phyloP scores from a whole-genome alignment of 345 rosid species.

The Aegle marmelos region DNA sequence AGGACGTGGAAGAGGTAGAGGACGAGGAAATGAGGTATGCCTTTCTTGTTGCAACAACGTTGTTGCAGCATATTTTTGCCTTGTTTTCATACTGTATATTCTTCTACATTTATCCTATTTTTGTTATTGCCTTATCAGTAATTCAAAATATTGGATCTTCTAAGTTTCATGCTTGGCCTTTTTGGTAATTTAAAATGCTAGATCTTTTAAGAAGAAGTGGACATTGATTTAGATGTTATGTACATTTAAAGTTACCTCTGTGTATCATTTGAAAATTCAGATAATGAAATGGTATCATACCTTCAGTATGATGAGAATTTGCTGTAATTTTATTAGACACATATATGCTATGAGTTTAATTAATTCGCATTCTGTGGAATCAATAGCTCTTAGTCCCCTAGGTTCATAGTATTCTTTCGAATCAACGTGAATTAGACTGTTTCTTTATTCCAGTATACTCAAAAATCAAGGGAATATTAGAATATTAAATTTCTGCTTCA shows the following conservation, averaged over 20 bases:
- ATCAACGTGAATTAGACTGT: too few relatives aligned
- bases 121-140: not conserved
- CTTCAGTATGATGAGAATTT: not conserved
- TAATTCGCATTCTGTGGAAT: too few relatives aligned
- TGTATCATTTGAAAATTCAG: not conserved
- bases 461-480: too few relatives aligned
- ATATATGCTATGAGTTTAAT: not conserved
- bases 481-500: too few relatives aligned
- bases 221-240: not conserved
- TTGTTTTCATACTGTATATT: not conserved
- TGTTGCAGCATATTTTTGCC: not conserved
- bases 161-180: not conserved
- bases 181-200: not conserved
- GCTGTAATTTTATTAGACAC: not conserved
- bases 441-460: too few relatives aligned
- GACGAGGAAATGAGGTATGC: constrained; percentile 23
- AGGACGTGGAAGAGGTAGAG: constrained; percentile 30
- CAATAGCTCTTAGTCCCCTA: too few relatives aligned
- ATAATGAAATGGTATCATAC: not conserved
- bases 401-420: too few relatives aligned
- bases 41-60: not conserved
- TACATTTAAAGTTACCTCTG: not conserved
- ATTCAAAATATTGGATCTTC: not conserved
- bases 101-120: not conserved
- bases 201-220: not conserved